Evolutionary conservation across 257 asterid genomes (phyloP).

Genomic region (Solanum pinnatisectum): DNA sequence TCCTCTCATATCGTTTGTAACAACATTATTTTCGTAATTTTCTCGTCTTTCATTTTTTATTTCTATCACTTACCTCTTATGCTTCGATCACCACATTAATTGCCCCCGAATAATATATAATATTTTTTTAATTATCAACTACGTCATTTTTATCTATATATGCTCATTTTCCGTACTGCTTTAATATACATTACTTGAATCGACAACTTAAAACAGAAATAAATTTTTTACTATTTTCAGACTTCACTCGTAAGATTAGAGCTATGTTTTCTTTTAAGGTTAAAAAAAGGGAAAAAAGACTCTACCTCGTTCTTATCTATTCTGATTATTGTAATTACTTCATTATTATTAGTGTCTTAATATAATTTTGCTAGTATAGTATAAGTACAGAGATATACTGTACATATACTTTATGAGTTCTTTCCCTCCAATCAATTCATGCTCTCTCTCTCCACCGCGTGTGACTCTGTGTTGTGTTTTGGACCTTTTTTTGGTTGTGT

Average conservation of each 20-base stretch:
- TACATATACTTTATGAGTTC: not conserved
- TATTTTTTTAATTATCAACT: too few species aligned
- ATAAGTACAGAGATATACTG: not conserved
- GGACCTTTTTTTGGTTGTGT: not conserved
- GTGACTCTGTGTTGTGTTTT: not conserved
- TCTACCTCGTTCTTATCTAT: not conserved
- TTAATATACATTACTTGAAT: not conserved
- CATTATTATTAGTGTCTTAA: not conserved
- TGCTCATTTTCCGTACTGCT: not conserved
- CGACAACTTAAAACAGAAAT: not conserved
- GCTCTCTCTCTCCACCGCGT: not conserved
- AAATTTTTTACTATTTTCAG: rapidly evolving
- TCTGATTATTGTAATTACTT: not conserved
- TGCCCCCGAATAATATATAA: too few species aligned
- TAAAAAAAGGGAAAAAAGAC: not conserved
- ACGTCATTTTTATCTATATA: not conserved
- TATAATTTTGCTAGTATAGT: not conserved
- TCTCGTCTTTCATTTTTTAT: too few species aligned
- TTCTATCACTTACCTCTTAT: too few species aligned
- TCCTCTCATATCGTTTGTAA: not conserved
- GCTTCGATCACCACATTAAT: not conserved
- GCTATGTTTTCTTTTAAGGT: not conserved
- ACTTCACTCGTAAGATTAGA: not conserved
- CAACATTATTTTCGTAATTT: rapidly evolving
- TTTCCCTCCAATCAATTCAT: slow-evolving; percentile 7